phyloP scores from a whole-genome alignment of 495 filamentous ascomycete species.

The Penicillium waksmanii region DNA sequence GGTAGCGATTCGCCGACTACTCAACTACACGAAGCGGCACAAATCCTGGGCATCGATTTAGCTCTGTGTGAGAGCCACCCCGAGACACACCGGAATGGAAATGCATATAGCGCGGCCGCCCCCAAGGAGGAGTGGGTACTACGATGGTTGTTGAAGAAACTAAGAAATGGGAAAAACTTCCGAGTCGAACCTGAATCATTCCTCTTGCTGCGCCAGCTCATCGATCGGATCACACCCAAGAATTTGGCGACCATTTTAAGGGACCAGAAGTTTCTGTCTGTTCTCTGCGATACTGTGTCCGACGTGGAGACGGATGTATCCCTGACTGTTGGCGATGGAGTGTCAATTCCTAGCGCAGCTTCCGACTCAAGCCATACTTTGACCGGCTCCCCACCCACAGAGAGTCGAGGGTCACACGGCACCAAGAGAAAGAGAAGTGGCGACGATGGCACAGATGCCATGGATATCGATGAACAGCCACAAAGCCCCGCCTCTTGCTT shows the following conservation, averaged over 20 bases:
- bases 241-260: constrained; percentile 53
- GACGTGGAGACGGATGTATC: constrained; percentile 46
- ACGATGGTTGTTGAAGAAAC: constrained; percentile 67
- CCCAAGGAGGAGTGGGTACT: constrained; percentile 69
- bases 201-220: constrained; percentile 51
- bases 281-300: constrained; percentile 43
- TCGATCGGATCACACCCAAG: constrained; percentile 47
- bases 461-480: constrained; percentile 43
- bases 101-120: constrained; percentile 31
- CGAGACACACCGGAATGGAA: constrained; percentile 34
- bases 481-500: constrained; percentile 44
- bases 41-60: constrained; percentile 52
- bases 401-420: constrained; percentile 43
- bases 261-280: constrained; percentile 53
- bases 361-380: constrained; percentile 48
- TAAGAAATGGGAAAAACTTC: constrained; percentile 50
- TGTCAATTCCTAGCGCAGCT: constrained; percentile 29
- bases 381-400: constrained; percentile 32
- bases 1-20: constrained; percentile 44
- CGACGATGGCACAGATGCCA: constrained; percentile 37
- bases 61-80: constrained; percentile 40
- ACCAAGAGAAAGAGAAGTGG: constrained; percentile 50
- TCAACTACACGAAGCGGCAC: constrained; percentile 50
- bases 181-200: constrained; percentile 51
- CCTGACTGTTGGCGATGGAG: constrained; percentile 32